Percentiles rank a stretch among this genome's conserved stretches.
Conservation (phyloP, 345 rosid genomes). For the Triadica sebifera region DNA sequence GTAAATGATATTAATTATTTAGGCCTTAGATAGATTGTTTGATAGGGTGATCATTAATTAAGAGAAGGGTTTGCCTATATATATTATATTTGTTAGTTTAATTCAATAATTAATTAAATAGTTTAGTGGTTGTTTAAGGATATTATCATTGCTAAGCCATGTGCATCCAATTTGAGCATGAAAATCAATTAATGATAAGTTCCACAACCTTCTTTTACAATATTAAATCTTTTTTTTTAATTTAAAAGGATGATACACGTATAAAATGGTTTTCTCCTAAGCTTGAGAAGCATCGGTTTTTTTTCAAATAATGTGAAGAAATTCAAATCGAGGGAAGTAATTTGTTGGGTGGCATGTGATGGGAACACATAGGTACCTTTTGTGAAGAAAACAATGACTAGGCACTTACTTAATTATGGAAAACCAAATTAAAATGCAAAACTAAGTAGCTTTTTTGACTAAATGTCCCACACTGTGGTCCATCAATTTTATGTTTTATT, state of each 20-base stretch:
- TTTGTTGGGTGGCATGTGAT: constrained; percentile 39
- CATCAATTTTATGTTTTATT: neutral
- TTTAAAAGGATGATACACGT: neutral
- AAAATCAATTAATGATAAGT: constrained; percentile 25
- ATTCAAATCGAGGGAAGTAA: constrained; percentile 7
- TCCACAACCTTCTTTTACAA: constrained; percentile 7
- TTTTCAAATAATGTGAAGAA: constrained; percentile 4
- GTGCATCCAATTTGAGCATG: constrained; percentile 35
- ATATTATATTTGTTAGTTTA: neutral
- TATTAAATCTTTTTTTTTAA: neutral
- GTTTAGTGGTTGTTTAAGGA: constrained; percentile 19
- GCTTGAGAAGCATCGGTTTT: too few species aligned
- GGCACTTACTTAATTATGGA: constrained; percentile 18
- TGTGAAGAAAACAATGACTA: constrained; percentile 30
- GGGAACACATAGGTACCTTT: constrained; percentile 23
- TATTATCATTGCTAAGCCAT: constrained; percentile 34
- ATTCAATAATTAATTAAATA: neutral
- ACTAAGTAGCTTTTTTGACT: constrained; percentile 32
- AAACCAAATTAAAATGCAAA: constrained; percentile 19
- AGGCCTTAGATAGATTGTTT: too few species aligned
- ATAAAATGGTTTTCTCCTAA: too few species aligned
- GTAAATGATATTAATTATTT: too few species aligned
- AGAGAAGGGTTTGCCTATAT: too few species aligned
- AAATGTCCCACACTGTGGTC: constrained; percentile 24
- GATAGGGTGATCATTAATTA: too few species aligned